Base-by-base conservation (phyloP, 345 rosid genomes). In the Populus simonii region DNA sequence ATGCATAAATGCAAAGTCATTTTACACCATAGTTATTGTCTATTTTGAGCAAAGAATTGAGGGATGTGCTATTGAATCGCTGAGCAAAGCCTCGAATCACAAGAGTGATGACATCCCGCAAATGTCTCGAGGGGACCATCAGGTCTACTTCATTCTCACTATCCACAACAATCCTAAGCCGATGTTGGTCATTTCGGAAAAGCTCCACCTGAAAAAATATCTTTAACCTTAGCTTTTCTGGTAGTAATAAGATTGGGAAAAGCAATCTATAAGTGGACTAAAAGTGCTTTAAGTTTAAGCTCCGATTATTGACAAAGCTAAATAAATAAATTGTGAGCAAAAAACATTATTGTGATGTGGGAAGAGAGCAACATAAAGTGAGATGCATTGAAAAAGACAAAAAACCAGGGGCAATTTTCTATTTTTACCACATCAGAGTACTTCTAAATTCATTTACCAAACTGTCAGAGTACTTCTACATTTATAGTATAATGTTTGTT, bases 21-120 rank as follows among this genome's bases (percentile, higher is more conserved):
- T 73, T 51, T 53, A 70, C 81, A 62, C 71, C 31, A 29, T 70
- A 66, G 27, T 82, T 83, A 89, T 74, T 84, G 76, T 87, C 97
- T 74, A 92, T 92, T 82, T 92, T 95, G 57, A 95, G 99, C n/a
- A 93, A 94, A 39, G 98, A 89, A 86, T 93, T 92, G 83, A 95
- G 96, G 70, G 99, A 95, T 61, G 97, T 95, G 85, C 99, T 95
- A 77, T 95, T 95, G 85, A 95, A 95, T 38, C 94, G 86, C 82
- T 93, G 99, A 35, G 98, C 99, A 80, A 95, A 86, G 76, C 98
- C 98, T 11, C 97, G 94, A 55, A 93, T 91, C 61, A 90, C 94
- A 43, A 93, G 98, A 43, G 89, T 94, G 23, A 89, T 82, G 33
- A 95, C 87, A 80, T 95, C 98, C 3, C 98, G 84, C 76, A 87